Evolutionary conservation across 2,329 filamentous ascomycete species (phyloP).

Genomic region (Ascochyta clinopodiicola): DNA sequence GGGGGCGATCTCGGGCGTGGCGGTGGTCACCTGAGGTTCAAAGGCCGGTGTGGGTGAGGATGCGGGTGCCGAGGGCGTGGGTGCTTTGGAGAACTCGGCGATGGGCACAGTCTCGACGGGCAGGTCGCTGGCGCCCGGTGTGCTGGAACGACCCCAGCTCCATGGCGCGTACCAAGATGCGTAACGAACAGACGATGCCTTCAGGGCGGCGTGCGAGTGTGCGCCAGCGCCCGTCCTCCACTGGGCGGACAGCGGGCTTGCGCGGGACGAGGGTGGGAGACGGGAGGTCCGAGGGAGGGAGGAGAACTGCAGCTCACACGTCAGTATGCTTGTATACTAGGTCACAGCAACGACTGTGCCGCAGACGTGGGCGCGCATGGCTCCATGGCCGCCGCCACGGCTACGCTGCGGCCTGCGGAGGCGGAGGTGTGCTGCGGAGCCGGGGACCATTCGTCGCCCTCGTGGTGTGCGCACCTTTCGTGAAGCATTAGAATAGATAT

Average conservation of each 20-base stretch:
- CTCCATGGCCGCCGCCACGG: constrained; percentile 3
- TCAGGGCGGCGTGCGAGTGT: constrained; percentile 26
- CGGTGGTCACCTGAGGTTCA: constrained; percentile 36
- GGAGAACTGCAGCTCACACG: constrained; percentile 37
- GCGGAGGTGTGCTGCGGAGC: constrained; percentile 2
- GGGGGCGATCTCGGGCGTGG: constrained; percentile 44
- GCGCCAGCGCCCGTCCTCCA: constrained; percentile 35
- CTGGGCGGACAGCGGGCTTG: constrained; percentile 31
- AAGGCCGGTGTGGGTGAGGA: constrained; percentile 15
- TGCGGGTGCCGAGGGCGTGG: constrained; percentile 12
- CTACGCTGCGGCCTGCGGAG: constrained; percentile 12
- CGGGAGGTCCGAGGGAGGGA: constrained; percentile 33
- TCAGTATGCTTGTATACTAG: not conserved
- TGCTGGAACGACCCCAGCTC: constrained; percentile 42
- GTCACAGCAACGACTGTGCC: constrained; percentile 1
- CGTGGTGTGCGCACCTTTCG: constrained; percentile 42
- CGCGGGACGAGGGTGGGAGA: constrained; percentile 30
- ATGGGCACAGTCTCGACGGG: constrained; percentile 28
- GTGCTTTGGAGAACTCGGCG: constrained; percentile 30
- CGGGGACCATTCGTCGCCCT: not conserved
- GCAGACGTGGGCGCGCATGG: constrained; percentile 3
- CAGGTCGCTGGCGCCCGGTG: constrained; percentile 18
- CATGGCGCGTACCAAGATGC: constrained; percentile 46
- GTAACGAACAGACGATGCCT: constrained; percentile 35
- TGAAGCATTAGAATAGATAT: constrained; percentile 30